phyloP scores from a whole-genome alignment of 2,329 filamentous ascomycete genomes.

The Paecilomyces niveus region DNA sequence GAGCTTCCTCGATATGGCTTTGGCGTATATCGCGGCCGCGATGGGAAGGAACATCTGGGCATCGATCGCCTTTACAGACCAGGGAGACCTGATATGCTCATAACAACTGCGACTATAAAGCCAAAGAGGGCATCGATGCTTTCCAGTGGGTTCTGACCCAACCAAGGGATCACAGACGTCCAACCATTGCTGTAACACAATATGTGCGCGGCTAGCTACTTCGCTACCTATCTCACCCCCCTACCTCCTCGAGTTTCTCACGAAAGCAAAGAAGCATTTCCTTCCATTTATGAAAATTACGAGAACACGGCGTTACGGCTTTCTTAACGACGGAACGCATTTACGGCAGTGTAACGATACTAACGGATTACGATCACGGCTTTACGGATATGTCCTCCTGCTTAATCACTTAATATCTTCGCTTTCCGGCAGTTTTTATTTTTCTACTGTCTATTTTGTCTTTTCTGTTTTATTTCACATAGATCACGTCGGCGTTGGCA shows the following conservation, averaged over 20 bases:
- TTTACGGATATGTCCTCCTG: neutral
- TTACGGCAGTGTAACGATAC: neutral
- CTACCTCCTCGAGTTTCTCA: neutral
- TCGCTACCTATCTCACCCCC: too few species aligned
- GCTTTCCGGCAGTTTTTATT: neutral
- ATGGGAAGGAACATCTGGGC: slow-evolving; percentile 53
- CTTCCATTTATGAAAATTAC: neutral
- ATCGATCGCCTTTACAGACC: slow-evolving; percentile 49
- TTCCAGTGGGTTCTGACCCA: neutral
- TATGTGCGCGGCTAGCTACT: too few species aligned
- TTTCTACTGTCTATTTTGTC: neutral
- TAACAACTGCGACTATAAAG: slow-evolving; percentile 27
- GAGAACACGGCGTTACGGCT: neutral
- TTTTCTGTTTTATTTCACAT: neutral
- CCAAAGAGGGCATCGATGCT: slow-evolving; percentile 1
- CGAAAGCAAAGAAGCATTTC: neutral
- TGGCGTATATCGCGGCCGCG: slow-evolving; percentile 50
- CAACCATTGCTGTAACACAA: neutral
- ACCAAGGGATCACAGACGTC: neutral
- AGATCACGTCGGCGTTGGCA: neutral
- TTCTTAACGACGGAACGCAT: neutral
- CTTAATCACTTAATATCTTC: neutral
- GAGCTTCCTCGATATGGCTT: slow-evolving; percentile 46
- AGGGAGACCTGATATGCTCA: slow-evolving; percentile 37
- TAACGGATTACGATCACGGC: neutral